A percentile compares a stretch with the other conserved stretches of the same genome.
Evolutionary conservation across 2,329 filamentous ascomycete species (phyloP).

Genomic region (Colletotrichum phormii): DNA sequence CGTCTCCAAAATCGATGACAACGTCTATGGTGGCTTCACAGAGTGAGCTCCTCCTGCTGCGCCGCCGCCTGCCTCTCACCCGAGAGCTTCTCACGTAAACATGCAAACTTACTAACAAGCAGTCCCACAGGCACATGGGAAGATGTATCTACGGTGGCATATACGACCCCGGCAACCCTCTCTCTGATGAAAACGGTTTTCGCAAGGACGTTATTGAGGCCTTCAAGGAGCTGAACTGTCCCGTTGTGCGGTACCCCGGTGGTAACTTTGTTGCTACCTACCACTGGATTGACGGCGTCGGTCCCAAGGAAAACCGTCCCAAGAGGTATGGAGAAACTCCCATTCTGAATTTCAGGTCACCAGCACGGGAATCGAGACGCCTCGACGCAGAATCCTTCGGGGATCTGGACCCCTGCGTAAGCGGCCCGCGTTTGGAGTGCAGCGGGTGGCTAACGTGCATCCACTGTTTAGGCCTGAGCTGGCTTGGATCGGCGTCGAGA

Average conservation of each 20-base stretch:
- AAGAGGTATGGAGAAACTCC: slow-evolving; percentile 41
- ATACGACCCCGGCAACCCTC: slow-evolving; percentile 79
- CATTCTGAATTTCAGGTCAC: neutral
- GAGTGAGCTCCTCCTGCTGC: slow-evolving; percentile 67
- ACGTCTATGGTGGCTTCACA: slow-evolving; percentile 87
- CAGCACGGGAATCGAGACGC: too few species aligned
- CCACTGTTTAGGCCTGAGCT: slow-evolving; percentile 70
- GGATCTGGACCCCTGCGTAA: neutral
- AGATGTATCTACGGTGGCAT: slow-evolving; percentile 90
- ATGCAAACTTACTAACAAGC: neutral
- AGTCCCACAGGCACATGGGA: slow-evolving; percentile 78
- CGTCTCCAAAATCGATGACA: slow-evolving; percentile 80
- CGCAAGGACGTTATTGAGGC: slow-evolving; percentile 82
- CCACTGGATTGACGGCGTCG: slow-evolving; percentile 86
- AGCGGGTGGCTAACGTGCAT: slow-evolving; percentile 7
- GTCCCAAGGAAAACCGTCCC: slow-evolving; percentile 77
- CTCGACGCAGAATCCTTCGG: neutral
- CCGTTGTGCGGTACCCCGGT: slow-evolving; percentile 84
- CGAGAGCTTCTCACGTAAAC: neutral
- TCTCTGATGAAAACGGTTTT: slow-evolving; percentile 82
- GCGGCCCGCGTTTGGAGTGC: slow-evolving; percentile 2
- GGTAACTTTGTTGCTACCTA: slow-evolving; percentile 89
- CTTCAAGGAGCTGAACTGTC: slow-evolving; percentile 78
- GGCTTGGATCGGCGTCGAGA: slow-evolving; percentile 82
- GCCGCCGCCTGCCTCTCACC: neutral